These are phyloP conservation scores for Circinella minor DNA, from an alignment of 371 early-diverging fungal species.

Conservation along the genomic window DNA sequence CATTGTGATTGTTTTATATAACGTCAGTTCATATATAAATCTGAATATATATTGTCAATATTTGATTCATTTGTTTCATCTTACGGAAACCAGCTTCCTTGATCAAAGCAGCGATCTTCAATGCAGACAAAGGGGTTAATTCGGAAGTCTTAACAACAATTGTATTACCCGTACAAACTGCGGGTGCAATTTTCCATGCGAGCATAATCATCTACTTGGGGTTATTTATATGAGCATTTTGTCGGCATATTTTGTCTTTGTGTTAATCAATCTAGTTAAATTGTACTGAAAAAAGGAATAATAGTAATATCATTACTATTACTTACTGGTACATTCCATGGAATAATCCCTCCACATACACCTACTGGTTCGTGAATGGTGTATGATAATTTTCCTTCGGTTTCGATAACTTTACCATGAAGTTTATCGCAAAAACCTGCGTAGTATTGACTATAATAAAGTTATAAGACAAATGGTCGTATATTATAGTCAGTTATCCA, in stretches of 20 bases:
- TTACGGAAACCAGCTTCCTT: constrained; percentile 53
- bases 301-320: background rate
- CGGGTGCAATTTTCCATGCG: constrained; percentile 87
- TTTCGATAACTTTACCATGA: constrained; percentile 55
- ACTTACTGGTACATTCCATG: constrained; percentile 82
- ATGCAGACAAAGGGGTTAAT: constrained; percentile 58
- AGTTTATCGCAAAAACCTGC: constrained; percentile 84
- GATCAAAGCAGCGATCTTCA: constrained; percentile 46
- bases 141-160: constrained; percentile 87
- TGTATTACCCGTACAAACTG: constrained; percentile 86
- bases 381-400: constrained; percentile 56
- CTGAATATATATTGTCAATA: too few relatives aligned
- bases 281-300: background rate
- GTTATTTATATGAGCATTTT: background rate
- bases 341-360: constrained; percentile 79
- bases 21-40: too few relatives aligned
- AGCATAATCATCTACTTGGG: constrained; percentile 64
- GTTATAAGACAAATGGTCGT: background rate
- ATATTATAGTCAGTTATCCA: background rate
- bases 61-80: too few relatives aligned
- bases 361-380: constrained; percentile 83
- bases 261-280: too few relatives aligned
- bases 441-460: constrained; percentile 63
- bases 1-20: too few relatives aligned
- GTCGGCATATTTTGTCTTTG: background rate